Conservation (phyloP, 768 basidiomycete genomes). For the Russula earlei region DNA sequence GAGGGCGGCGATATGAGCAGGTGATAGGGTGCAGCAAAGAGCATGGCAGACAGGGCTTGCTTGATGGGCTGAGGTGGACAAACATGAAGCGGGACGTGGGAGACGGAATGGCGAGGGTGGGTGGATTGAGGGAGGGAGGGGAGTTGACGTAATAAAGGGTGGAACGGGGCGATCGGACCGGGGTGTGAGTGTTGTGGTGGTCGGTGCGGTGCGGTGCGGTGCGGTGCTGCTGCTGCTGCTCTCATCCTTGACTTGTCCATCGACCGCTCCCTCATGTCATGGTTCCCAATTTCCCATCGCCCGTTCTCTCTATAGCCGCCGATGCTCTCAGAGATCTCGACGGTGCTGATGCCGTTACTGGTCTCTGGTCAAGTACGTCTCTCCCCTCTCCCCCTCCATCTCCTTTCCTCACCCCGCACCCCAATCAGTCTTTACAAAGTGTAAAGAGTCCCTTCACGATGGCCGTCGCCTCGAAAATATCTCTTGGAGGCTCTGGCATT, state of each 20-base stretch:
- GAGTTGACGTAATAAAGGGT: too few species aligned
- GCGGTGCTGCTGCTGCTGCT: not conserved
- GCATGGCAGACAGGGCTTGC: too few species aligned
- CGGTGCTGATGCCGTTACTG: constrained; percentile 53
- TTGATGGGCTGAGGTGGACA: too few species aligned
- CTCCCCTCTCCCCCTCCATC: constrained; percentile 2
- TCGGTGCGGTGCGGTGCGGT: too few species aligned
- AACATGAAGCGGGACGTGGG: too few species aligned
- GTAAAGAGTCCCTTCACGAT: constrained; percentile 68
- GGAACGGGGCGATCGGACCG: too few species aligned
- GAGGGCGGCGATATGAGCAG: too few species aligned
- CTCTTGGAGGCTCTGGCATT: constrained; percentile 78
- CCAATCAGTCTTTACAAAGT: constrained; percentile 68
- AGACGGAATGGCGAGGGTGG: too few species aligned
- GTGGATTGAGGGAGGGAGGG: too few species aligned
- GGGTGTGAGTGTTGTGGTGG: too few species aligned
- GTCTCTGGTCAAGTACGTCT: constrained; percentile 59
- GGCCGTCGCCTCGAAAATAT: constrained; percentile 82
- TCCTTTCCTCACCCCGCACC: not conserved
- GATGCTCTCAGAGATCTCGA: constrained; percentile 63
- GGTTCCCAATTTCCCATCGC: constrained; percentile 46
- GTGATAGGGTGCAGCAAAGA: too few species aligned
- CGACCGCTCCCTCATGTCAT: constrained; percentile 32
- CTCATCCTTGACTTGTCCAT: not conserved
- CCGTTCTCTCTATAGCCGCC: constrained; percentile 55